Conservation (phyloP, 2,329 filamentous ascomycete species). For the Scedosporium minutisporum region DNA sequence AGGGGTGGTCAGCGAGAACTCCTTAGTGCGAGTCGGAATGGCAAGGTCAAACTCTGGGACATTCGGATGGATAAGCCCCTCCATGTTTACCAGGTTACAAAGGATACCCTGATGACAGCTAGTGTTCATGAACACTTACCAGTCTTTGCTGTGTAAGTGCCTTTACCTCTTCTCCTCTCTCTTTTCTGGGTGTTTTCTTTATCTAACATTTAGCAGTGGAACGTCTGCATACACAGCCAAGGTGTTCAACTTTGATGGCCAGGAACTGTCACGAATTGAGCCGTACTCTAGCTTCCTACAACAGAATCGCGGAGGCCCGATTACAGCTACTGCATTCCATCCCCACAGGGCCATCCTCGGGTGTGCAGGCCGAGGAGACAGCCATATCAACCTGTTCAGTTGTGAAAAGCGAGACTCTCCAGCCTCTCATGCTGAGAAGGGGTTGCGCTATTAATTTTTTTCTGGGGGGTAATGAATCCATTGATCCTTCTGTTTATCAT, state of each 20-base stretch:
- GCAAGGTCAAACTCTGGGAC: constrained; percentile 93
- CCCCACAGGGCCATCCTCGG: constrained; percentile 88
- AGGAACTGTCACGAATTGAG: constrained; percentile 71
- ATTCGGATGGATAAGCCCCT: constrained; percentile 76
- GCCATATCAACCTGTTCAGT: constrained; percentile 82
- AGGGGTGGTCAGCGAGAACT: constrained; percentile 88
- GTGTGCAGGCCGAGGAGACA: constrained; percentile 75
- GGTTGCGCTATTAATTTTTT: neutral
- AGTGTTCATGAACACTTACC: constrained; percentile 94
- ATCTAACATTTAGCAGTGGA: constrained; percentile 45
- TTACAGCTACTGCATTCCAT: constrained; percentile 87
- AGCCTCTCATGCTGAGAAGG: neutral
- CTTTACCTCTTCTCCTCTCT: neutral
- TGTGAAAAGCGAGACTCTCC: constrained; percentile 43
- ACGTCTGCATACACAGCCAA: constrained; percentile 83
- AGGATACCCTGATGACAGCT: constrained; percentile 70
- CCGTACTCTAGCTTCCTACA: constrained; percentile 84
- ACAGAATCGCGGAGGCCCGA: constrained; percentile 69
- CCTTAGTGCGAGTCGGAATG: constrained; percentile 80
- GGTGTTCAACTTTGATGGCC: constrained; percentile 81
- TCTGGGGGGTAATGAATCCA: neutral
- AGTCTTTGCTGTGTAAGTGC: constrained; percentile 80
- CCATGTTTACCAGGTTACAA: constrained; percentile 63
- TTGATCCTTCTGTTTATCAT: neutral
- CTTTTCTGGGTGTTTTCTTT: neutral